A percentile compares a stretch with the other conserved stretches of the same genome.
phyloP scores from a whole-genome alignment of 257 asterid species.

The Ilex asprella region DNA sequence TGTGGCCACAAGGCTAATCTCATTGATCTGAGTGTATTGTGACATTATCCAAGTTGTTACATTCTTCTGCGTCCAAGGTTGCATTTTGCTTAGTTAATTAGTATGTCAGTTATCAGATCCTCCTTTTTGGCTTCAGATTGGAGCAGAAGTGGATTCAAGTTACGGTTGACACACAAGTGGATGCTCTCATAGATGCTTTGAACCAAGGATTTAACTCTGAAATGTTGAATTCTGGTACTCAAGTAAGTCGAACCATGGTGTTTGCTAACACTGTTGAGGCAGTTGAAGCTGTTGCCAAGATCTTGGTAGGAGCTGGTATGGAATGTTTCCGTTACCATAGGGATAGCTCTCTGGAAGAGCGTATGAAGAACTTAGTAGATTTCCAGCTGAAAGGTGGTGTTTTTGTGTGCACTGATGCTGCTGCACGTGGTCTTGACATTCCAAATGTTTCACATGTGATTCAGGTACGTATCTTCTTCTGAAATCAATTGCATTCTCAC shows the following conservation, averaged over 20 bases:
- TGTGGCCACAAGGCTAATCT: no score
- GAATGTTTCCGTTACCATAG: slow-evolving; percentile 71
- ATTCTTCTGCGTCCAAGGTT: no score
- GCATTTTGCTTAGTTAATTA: background rate
- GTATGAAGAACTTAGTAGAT: slow-evolving; percentile 53
- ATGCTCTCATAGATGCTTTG: slow-evolving; percentile 64
- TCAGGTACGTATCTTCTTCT: slow-evolving; percentile 46
- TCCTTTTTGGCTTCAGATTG: slow-evolving; percentile 44
- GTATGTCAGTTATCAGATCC: background rate
- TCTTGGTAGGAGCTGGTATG: slow-evolving; percentile 59
- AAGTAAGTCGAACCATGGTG: slow-evolving; percentile 67
- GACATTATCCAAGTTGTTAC: no score
- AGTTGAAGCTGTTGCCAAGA: slow-evolving; percentile 68
- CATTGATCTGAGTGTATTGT: no score
- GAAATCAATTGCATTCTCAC: no score
- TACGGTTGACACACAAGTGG: slow-evolving; percentile 63
- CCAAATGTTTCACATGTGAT: slow-evolving; percentile 89
- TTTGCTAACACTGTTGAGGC: slow-evolving; percentile 97
- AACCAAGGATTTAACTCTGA: slow-evolving; percentile 31
- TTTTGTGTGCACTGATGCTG: slow-evolving; percentile 96
- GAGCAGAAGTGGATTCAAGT: slow-evolving; percentile 93
- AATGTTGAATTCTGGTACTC: slow-evolving; percentile 22
- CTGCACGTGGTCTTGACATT: slow-evolving; percentile 93
- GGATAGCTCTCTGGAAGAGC: slow-evolving; percentile 64
- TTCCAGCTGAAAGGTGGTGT: slow-evolving; percentile 90